Conservation (phyloP, 2,329 filamentous ascomycete species). For the Trichoderma polysporum region DNA sequence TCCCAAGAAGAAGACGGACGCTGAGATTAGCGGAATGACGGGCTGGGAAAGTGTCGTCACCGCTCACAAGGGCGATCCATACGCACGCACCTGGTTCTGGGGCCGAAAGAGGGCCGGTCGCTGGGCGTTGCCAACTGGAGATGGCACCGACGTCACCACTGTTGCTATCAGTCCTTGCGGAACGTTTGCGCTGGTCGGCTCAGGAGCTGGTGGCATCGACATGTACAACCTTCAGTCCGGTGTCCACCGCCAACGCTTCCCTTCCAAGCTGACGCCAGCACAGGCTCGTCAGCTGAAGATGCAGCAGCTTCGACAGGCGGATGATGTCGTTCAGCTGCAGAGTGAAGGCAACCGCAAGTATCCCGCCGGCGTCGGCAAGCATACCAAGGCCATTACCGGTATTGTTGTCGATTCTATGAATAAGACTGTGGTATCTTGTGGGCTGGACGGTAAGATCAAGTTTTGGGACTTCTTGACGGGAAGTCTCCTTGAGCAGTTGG, state of each 20-base stretch:
- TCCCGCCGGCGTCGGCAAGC: conserved; percentile 63
- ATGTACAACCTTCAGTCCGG: conserved; percentile 98
- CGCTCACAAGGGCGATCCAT: conserved; percentile 80
- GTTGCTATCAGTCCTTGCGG: conserved; percentile 90
- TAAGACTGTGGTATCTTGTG: conserved; percentile 79
- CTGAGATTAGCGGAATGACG: conserved; percentile 72
- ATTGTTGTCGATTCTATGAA: conserved; percentile 88
- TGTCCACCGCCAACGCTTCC: conserved; percentile 82
- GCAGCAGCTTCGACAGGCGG: conserved; percentile 58
- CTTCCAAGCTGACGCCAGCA: conserved; percentile 71
- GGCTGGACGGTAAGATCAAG: conserved; percentile 88
- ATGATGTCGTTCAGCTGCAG: conserved; percentile 57
- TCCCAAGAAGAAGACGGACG: conserved; percentile 62
- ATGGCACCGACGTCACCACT: conserved; percentile 78
- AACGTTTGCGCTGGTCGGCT: conserved; percentile 89
- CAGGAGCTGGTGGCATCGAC: conserved; percentile 77
- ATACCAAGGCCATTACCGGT: conserved; percentile 80
- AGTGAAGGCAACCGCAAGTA: conserved; percentile 45
- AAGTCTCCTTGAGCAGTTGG: conserved; percentile 73
- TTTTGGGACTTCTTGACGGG: conserved; percentile 97
- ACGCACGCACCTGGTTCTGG: conserved; percentile 97
- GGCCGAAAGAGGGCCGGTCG: conserved; percentile 87
- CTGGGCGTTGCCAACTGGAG: conserved; percentile 87
- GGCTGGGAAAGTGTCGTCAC: conserved; percentile 98
- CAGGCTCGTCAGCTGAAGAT: conserved; percentile 76